Conservation (phyloP, 2,329 filamentous ascomycete genomes). For the Cercospora zeae-maydis region DNA sequence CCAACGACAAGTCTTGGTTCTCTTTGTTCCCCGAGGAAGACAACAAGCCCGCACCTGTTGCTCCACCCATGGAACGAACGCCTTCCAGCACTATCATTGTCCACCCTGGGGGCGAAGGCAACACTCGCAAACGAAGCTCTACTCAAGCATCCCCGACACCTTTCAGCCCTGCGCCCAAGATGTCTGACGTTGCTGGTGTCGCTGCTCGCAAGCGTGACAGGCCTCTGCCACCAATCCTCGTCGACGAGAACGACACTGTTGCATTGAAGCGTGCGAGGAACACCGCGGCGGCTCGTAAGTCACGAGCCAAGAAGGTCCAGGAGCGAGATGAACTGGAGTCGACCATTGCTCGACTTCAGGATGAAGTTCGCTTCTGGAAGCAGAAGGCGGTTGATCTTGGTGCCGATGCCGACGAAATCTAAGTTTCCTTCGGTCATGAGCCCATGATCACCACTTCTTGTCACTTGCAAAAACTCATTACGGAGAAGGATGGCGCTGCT, state of each 20-base stretch:
- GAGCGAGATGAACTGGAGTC: slow-evolving; percentile 71
- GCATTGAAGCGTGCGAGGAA: slow-evolving; percentile 92
- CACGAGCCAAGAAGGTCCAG: slow-evolving; percentile 78
- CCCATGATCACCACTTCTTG: background rate
- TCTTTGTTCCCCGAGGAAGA: slow-evolving; percentile 64
- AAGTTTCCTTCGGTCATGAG: background rate
- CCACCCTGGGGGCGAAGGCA: slow-evolving; percentile 36
- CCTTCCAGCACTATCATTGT: slow-evolving; percentile 39
- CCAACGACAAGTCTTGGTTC: slow-evolving; percentile 64
- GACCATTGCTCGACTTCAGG: slow-evolving; percentile 56
- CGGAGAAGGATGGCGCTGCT: slow-evolving; percentile 11
- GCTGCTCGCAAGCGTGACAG: slow-evolving; percentile 71
- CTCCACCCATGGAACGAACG: slow-evolving; percentile 42
- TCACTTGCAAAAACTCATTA: slow-evolving; percentile 13
- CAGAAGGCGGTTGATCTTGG: slow-evolving; percentile 25
- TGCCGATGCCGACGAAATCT: slow-evolving; percentile 16
- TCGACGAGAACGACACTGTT: slow-evolving; percentile 69
- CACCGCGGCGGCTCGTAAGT: slow-evolving; percentile 89
- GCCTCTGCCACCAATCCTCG: slow-evolving; percentile 72
- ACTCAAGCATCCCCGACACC: slow-evolving; percentile 38
- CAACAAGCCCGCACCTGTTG: slow-evolving; percentile 28
- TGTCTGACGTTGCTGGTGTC: slow-evolving; percentile 68
- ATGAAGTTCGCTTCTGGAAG: slow-evolving; percentile 37
- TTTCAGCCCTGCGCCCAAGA: slow-evolving; percentile 48
- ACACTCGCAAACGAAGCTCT: slow-evolving; percentile 35